A percentile compares a stretch with the other conserved stretches of the same genome.
Evolutionary conservation across 1,284 basidiomycete species (phyloP).

Genomic region (Wallemia ichthyophaga): DNA sequence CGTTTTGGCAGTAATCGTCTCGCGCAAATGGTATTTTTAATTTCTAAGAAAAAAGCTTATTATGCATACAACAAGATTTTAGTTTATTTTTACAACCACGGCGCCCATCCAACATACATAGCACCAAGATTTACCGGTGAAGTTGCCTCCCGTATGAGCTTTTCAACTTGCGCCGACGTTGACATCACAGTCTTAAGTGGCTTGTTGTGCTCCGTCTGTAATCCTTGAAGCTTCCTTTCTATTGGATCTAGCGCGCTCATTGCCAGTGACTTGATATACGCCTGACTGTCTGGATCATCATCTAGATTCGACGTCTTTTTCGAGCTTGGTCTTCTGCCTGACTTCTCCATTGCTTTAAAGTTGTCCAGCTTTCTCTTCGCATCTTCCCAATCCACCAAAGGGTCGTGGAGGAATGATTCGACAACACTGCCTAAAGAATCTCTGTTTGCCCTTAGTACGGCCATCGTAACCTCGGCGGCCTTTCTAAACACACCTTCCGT

Average conservation of each 20-base stretch:
- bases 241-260: conserved; percentile 47
- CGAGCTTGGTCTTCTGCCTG: conserved; percentile 4
- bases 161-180: conserved; percentile 54
- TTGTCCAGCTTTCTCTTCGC: conserved; percentile 17
- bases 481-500: conserved; percentile 85
- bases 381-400: conserved; percentile 82
- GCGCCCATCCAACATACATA: conserved; percentile 40
- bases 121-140: conserved; percentile 31
- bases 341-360: conserved; percentile 4
- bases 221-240: conserved; percentile 48
- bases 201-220: conserved; percentile 23
- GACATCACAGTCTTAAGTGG: conserved; percentile 30
- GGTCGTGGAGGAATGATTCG: conserved; percentile 93
- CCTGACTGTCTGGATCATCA: conserved; percentile 9
- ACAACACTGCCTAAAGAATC: conserved; percentile 87
- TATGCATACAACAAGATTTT: neutral
- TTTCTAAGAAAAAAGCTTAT: neutral
- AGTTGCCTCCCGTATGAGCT: conserved; percentile 60
- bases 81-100: conserved; percentile 25
- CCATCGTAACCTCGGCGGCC: conserved; percentile 70
- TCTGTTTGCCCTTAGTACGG: conserved; percentile 61
- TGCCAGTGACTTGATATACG: conserved; percentile 26
- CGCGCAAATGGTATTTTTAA: neutral
- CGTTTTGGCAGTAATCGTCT: too few species aligned
- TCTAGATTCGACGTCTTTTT: neutral